A percentile compares a stretch with the other conserved stretches of the same genome.
Evolutionary conservation across 2,329 filamentous ascomycete species (phyloP).

Genomic region (Colletotrichum tofieldiae): DNA sequence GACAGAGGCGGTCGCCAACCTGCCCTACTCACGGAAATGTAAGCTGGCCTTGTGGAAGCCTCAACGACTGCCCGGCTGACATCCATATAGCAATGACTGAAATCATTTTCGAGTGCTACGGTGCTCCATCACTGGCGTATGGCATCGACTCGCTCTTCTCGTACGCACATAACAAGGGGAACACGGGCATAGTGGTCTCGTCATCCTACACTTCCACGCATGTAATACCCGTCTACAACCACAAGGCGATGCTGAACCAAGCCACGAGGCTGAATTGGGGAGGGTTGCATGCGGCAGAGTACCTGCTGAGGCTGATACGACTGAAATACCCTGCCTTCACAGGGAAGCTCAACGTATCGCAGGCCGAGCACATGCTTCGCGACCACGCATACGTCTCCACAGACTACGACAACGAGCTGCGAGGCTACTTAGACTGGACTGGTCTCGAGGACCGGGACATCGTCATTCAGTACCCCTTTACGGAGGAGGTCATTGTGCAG

Average conservation of each 20-base stretch:
- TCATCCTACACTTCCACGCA: constrained; percentile 96
- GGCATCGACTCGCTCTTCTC: constrained; percentile 98
- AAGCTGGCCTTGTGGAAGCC: constrained; percentile 39
- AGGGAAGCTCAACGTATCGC: constrained; percentile 86
- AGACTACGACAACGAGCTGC: constrained; percentile 86
- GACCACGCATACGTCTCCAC: constrained; percentile 92
- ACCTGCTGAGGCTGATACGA: constrained; percentile 88
- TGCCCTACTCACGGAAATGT: constrained; percentile 92
- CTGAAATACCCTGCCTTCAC: constrained; percentile 94
- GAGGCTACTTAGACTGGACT: constrained; percentile 87
- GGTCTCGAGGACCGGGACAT: constrained; percentile 91
- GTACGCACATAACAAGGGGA: constrained; percentile 91
- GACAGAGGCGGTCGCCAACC: constrained; percentile 94
- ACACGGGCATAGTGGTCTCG: constrained; percentile 89
- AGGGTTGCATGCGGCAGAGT: constrained; percentile 90
- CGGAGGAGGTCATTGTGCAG: constrained; percentile 89
- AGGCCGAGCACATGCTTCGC: constrained; percentile 88
- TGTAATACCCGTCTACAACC: constrained; percentile 92
- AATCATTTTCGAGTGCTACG: constrained; percentile 96
- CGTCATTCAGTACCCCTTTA: constrained; percentile 93
- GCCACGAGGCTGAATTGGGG: constrained; percentile 96
- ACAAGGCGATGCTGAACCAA: constrained; percentile 86
- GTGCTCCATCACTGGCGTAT: constrained; percentile 89
- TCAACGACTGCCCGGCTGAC: constrained; percentile 47
- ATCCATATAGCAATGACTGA: constrained; percentile 87